Percentiles rank a stretch among this genome's conserved stretches.
These are phyloP conservation scores for Atalantia buxifolia DNA, from an alignment of 345 rosid species.

Conservation along the genomic window DNA sequence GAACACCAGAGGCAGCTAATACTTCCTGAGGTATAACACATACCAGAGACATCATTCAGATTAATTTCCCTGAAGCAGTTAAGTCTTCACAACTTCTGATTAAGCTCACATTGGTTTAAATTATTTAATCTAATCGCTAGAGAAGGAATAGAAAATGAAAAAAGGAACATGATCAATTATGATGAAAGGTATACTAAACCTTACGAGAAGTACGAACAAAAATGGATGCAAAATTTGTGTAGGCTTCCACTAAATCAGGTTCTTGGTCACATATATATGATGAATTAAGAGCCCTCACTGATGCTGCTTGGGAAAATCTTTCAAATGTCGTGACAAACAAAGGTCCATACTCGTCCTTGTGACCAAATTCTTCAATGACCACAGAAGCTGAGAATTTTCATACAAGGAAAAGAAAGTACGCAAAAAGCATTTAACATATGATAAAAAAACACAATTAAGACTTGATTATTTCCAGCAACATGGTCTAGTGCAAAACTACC, in stretches of 20 bases:
- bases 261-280: slow-evolving; percentile 97
- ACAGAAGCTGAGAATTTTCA: slow-evolving; percentile 58
- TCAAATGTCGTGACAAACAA: slow-evolving; percentile 77
- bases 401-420: background rate
- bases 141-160: background rate
- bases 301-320: slow-evolving; percentile 77
- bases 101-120: too few relatives aligned
- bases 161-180: background rate
- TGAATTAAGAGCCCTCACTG: slow-evolving; percentile 79
- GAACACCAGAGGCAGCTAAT: slow-evolving; percentile 69
- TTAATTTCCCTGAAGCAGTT: background rate
- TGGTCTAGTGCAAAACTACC: background rate
- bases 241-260: slow-evolving; percentile 96
- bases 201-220: slow-evolving; percentile 69
- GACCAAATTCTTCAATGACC: slow-evolving; percentile 88
- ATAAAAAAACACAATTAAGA: background rate
- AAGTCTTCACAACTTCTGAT: background rate
- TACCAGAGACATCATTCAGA: slow-evolving; percentile 11
- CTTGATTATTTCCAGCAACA: background rate
- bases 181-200: slow-evolving; percentile 43
- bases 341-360: slow-evolving; percentile 75
- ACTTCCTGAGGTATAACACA: slow-evolving; percentile 51
- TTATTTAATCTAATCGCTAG: too few relatives aligned
- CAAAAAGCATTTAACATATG: background rate
- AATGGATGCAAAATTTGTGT: slow-evolving; percentile 79